Evolutionary conservation across 192 early-diverging fungal genomes (phyloP).

Genomic region (Backusella parvicylindrica): DNA sequence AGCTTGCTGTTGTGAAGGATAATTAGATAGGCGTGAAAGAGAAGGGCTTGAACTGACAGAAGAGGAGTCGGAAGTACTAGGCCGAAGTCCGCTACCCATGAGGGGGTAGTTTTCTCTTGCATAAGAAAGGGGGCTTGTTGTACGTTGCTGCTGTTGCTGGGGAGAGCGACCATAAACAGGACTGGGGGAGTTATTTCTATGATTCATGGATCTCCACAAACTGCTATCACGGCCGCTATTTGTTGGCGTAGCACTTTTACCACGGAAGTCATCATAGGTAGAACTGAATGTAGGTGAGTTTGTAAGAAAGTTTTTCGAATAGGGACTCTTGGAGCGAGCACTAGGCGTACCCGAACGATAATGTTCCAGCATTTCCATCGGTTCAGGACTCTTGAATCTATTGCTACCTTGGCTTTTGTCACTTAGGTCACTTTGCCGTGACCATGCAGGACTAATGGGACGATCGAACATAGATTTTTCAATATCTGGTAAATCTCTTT

Average conservation of each 20-base stretch:
- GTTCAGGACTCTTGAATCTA: conserved; percentile 28
- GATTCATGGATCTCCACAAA: conserved; percentile 18
- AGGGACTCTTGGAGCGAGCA: conserved; percentile 11
- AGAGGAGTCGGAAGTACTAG: conserved; percentile 21
- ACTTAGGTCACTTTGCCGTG: conserved; percentile 26
- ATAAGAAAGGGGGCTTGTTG: conserved; percentile 12
- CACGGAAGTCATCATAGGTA: conserved; percentile 17
- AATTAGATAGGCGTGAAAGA: neutral
- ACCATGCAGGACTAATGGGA: conserved; percentile 35
- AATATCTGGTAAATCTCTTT: conserved; percentile 29
- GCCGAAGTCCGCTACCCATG: neutral
- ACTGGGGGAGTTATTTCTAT: conserved; percentile 8
- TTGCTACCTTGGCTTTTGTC: conserved; percentile 11
- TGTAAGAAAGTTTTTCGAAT: conserved; percentile 2
- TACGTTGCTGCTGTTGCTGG: conserved; percentile 8
- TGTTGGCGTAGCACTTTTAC: conserved; percentile 10
- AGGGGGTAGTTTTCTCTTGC: neutral
- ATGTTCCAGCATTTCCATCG: neutral
- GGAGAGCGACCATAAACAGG: conserved; percentile 15
- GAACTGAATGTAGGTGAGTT: neutral
- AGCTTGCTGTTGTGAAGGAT: neutral
- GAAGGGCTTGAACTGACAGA: conserved; percentile 1
- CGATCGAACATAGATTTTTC: conserved; percentile 23
- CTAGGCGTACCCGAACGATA: neutral
- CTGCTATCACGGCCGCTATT: conserved; percentile 11